Conservation (phyloP, 169 alveolate species). For the Plasmodium falciparum region DNA sequence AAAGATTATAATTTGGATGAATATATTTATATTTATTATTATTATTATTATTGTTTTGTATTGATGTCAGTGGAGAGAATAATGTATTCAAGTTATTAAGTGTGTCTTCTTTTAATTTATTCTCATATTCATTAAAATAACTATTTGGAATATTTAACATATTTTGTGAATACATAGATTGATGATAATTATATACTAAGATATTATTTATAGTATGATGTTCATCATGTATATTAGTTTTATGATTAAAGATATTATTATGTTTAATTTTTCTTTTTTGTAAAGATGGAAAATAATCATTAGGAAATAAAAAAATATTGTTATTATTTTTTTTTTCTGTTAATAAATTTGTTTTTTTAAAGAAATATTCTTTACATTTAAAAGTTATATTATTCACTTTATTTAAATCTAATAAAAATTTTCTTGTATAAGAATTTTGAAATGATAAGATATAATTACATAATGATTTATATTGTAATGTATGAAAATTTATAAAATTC, state of each 20-base stretch:
- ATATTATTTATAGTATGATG: background rate
- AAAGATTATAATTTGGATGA: too few species aligned
- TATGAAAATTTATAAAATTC: slow-evolving; percentile 18
- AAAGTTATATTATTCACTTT: slow-evolving; percentile 20
- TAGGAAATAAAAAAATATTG: background rate
- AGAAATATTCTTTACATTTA: slow-evolving; percentile 17
- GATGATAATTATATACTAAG: too few species aligned
- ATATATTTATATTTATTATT: too few species aligned
- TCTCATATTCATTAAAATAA: too few species aligned
- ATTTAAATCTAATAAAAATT: slow-evolving; percentile 11
- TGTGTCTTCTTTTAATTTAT: too few species aligned
- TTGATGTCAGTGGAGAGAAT: too few species aligned
- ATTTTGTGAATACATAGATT: too few species aligned
- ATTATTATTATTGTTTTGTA: too few species aligned
- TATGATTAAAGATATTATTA: background rate
- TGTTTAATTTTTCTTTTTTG: background rate
- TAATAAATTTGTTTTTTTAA: background rate
- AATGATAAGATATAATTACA: slow-evolving; percentile 31
- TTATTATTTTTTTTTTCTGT: background rate
- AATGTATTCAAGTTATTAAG: too few species aligned
- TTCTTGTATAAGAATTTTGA: slow-evolving; percentile 21
- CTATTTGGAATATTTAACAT: too few species aligned
- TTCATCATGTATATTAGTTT: background rate
- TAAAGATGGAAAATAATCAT: background rate
- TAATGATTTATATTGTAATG: slow-evolving; percentile 8